A percentile compares a stretch with the other conserved stretches of the same genome.
Conservation (phyloP, 2,329 filamentous ascomycete species). For the Westerdykella sp. region DNA sequence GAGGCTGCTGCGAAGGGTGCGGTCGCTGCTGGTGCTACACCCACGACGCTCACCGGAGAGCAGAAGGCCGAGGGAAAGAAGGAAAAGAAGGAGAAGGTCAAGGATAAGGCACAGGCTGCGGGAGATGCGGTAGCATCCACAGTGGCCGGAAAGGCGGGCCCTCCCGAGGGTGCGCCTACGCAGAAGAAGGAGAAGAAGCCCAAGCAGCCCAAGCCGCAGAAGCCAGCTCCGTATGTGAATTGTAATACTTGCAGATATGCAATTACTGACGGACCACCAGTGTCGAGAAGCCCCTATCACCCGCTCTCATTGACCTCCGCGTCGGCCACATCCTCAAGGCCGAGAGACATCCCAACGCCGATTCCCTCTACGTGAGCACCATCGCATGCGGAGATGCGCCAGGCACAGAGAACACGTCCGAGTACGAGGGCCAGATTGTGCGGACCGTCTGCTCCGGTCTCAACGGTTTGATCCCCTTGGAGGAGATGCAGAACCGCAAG, state of each 20-base stretch:
- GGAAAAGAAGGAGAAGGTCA: conserved; percentile 39
- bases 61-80: conserved; percentile 41
- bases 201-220: conserved; percentile 70
- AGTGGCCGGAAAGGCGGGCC: conserved; percentile 38
- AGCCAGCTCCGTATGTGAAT: conserved; percentile 39
- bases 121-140: conserved; percentile 47
- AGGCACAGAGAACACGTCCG: conserved; percentile 79
- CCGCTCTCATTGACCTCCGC: conserved; percentile 83
- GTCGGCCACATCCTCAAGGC: conserved; percentile 97
- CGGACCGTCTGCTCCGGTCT: conserved; percentile 96
- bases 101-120: conserved; percentile 51
- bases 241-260: neutral
- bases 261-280: conserved; percentile 24
- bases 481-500: conserved; percentile 95
- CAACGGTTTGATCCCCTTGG: conserved; percentile 84
- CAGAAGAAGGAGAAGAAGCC: conserved; percentile 82
- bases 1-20: conserved; percentile 52
- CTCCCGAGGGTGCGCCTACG: conserved; percentile 39
- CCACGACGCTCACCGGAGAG: conserved; percentile 32
- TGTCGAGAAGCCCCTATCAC: conserved; percentile 69
- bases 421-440: conserved; percentile 85
- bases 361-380: conserved; percentile 90
- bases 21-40: conserved; percentile 46
- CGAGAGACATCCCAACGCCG: conserved; percentile 90
- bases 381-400: conserved; percentile 88